phyloP scores from a whole-genome alignment of 1,284 basidiomycete genomes.

The Hypsizygus ulmarius region DNA sequence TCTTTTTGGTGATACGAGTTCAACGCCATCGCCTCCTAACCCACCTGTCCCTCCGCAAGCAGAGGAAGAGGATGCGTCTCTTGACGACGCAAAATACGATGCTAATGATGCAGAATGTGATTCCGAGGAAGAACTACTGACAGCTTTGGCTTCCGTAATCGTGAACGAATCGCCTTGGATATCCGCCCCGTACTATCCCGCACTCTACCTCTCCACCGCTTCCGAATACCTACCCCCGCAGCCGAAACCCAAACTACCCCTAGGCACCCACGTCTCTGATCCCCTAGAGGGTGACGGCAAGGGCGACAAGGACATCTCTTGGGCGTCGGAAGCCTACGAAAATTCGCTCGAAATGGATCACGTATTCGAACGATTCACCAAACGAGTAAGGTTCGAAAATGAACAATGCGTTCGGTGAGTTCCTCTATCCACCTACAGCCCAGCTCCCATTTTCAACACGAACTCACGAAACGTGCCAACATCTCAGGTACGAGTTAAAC shows the following conservation, averaged over 20 bases:
- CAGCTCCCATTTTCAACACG: constrained; percentile 2
- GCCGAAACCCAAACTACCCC: constrained; percentile 45
- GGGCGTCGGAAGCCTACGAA: constrained; percentile 74
- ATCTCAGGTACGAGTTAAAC: constrained; percentile 68
- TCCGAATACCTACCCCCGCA: constrained; percentile 65
- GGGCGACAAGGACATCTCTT: constrained; percentile 46
- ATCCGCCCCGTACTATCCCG: constrained; percentile 58
- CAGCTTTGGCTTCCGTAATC: constrained; percentile 54
- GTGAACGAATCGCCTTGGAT: constrained; percentile 64
- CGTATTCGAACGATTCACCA: constrained; percentile 77
- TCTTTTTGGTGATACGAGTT: constrained; percentile 52
- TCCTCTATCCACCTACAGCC: constrained; percentile 10
- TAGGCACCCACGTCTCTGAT: constrained; percentile 40
- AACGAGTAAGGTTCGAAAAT: constrained; percentile 62
- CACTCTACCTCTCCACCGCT: constrained; percentile 69
- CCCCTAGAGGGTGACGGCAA: constrained; percentile 36
- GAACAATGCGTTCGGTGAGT: constrained; percentile 76
- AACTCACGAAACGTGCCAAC: neutral
- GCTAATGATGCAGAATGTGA: constrained; percentile 32
- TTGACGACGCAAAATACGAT: constrained; percentile 35
- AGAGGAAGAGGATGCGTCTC: constrained; percentile 28
- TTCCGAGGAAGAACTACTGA: constrained; percentile 50
- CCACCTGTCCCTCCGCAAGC: constrained; percentile 20
- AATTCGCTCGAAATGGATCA: constrained; percentile 73
- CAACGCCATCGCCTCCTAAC: constrained; percentile 15